Base-by-base conservation (phyloP, 176 grass and related monocot species). In the Oryza australiensis region DNA sequence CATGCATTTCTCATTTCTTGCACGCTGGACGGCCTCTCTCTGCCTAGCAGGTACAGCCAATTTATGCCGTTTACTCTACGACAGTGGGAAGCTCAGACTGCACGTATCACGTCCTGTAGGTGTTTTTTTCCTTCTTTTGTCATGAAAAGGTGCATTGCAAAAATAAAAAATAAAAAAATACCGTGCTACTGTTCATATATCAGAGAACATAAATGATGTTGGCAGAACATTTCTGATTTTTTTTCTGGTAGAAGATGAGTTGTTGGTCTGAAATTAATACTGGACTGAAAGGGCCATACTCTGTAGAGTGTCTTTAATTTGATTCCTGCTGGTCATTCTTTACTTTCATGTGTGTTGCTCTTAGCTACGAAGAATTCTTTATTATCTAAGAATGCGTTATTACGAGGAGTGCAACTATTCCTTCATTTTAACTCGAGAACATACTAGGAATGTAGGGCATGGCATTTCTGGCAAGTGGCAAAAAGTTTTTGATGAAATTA, bases 1-100 rank as follows among this genome's bases (percentile, higher is more conserved):
- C 82, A 85, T 89, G 87, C 81, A 10, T 66, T 78, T 64, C n/a
- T 68, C 16, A 66, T 79, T 66, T 16, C 71, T 28, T 74, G 6
- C 22, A 37, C 7, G 35, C 35, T 37, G 35, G 34, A 13, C 34
- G 68, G 22, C 30, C 78, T 26, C 51, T 18, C 78, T 26, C 51
- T 18, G 66, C 14, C 28, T 80, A 57, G 18, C 49, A 22, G 55
- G 55, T 55, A 55, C 68, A 59, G 32, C 49, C 76, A 14, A 79
- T 79, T 66, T 42, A 79, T 20, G 60, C 75, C 46, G 16, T 11
- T 32, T 15, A 33, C 24, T 43, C 12, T 55, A n/a, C 64, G 28
- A 38, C 84, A 70, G 64, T 49, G 69, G 1, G 48, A 28, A 26
- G 12, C 43, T 46, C 43, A 46, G 38, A 40, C 13, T 15, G 12